phyloP scores from a whole-genome alignment of 192 early-diverging fungal genomes.

The Coemansia sp. region DNA sequence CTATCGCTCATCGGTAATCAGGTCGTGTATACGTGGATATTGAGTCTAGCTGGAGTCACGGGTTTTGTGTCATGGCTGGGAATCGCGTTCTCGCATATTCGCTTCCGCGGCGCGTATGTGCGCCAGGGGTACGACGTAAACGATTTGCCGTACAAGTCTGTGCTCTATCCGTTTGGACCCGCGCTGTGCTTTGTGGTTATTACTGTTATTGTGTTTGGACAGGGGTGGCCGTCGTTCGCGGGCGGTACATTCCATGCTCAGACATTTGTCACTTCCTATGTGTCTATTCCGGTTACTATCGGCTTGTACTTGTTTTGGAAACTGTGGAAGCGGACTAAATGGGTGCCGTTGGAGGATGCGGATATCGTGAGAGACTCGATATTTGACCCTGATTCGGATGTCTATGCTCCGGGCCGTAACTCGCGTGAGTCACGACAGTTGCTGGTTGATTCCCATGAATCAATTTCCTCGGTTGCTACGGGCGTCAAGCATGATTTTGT shows the following conservation, averaged over 20 bases:
- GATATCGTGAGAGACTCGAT: slow-evolving; percentile 56
- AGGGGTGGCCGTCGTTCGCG: slow-evolving; percentile 59
- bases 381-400: slow-evolving; percentile 10
- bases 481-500: too few relatives aligned
- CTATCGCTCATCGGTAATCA: slow-evolving; percentile 68
- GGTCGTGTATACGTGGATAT: slow-evolving; percentile 68
- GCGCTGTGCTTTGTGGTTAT: slow-evolving; percentile 68
- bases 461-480: background rate
- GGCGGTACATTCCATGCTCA: slow-evolving; percentile 57
- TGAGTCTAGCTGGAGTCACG: slow-evolving; percentile 75
- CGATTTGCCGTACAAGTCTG: slow-evolving; percentile 74
- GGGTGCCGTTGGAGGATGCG: slow-evolving; percentile 63
- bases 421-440: background rate
- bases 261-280: slow-evolving; percentile 64
- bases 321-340: slow-evolving; percentile 58
- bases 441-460: background rate
- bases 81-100: slow-evolving; percentile 76
- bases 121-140: slow-evolving; percentile 66
- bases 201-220: slow-evolving; percentile 60
- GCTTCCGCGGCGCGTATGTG: slow-evolving; percentile 80
- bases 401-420: slow-evolving; percentile 4
- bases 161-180: slow-evolving; percentile 74
- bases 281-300: slow-evolving; percentile 65
- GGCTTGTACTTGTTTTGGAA: slow-evolving; percentile 68
- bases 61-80: slow-evolving; percentile 87